Base-by-base conservation (phyloP, 2,329 filamentous ascomycete species). In the Sporothrix curviconia region DNA sequence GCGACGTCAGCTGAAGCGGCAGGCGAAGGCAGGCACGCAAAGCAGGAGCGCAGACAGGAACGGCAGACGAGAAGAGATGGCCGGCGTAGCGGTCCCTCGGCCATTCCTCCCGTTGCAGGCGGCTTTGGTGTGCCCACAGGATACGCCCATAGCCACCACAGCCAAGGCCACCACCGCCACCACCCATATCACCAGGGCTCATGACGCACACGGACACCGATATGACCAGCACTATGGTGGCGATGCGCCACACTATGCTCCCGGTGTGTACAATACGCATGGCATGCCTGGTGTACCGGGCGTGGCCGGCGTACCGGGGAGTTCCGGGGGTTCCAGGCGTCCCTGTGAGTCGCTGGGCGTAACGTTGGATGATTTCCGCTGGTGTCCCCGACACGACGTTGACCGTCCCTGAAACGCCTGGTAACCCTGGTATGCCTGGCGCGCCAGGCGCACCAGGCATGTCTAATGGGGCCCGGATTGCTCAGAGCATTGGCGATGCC, bases 221-320 rank as follows among this genome's bases (percentile, higher is more conserved):
- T 30, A 37, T 19, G 40, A 30, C 32, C 42, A 30, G 43, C 54
- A 47, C 12, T 15, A 56, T 17, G 14, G 25, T 1, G 34, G 25
- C n/a, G 7, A 56, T 9, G 22, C 11, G 14, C 24, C 14, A 2
- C 25, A 19, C 32, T 46, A 40, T 39, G 19, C 19, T 11, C 32
- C 32, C 1, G n/a, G 49, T 28, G 55, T 43, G 15, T 51, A 39
- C 22, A 39, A 17, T 14, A 25, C 9, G 30, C 22, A 22, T 6
- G 43, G 40, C 11, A 40, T 30, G 14, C 36, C 47, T 15, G 44
- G 50, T 24, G 22, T 44, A 3, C 49, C 47, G 4, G 55, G 34
- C 8, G 36, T 55, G 14, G 51, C 56, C 1, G 55, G 59, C 3
- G 17, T 56, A 2, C 51, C 54, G 5, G 55, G 44, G 52, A 28